Conservation (phyloP, 495 filamentous ascomycete genomes). For the Sordaria brevicollis region DNA sequence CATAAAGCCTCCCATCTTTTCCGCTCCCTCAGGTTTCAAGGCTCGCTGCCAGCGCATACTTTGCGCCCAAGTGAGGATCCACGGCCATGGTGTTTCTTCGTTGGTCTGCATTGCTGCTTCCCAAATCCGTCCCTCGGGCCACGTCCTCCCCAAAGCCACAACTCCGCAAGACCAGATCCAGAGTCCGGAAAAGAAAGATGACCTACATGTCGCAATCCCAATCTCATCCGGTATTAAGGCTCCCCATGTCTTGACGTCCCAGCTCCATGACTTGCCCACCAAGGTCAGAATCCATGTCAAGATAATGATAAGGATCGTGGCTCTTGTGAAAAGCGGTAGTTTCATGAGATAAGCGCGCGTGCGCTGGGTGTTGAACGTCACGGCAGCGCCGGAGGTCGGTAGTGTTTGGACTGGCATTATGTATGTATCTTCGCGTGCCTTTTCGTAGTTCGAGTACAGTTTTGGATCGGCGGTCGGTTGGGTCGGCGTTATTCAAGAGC, state of each 20-base stretch:
- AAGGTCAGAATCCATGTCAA: conserved; percentile 57
- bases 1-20: background rate
- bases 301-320: conserved; percentile 57
- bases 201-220: conserved; percentile 63
- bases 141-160: background rate
- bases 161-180: background rate
- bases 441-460: background rate
- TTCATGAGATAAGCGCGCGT: conserved; percentile 62
- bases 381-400: background rate
- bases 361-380: conserved; percentile 29
- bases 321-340: conserved; percentile 78
- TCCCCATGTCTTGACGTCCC: conserved; percentile 64
- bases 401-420: conserved; percentile 10
- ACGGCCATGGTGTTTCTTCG: background rate
- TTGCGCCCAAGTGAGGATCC: background rate
- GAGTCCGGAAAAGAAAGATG: background rate
- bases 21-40: too few species aligned
- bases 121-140: background rate
- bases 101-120: background rate
- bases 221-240: conserved; percentile 68
- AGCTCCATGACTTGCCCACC: conserved; percentile 38
- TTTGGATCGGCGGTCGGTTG: background rate
- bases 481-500: background rate
- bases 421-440: background rate
- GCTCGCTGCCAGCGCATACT: background rate